Conservation (phyloP, 2,329 filamentous ascomycete species). For the Grosmannia huntii region DNA sequence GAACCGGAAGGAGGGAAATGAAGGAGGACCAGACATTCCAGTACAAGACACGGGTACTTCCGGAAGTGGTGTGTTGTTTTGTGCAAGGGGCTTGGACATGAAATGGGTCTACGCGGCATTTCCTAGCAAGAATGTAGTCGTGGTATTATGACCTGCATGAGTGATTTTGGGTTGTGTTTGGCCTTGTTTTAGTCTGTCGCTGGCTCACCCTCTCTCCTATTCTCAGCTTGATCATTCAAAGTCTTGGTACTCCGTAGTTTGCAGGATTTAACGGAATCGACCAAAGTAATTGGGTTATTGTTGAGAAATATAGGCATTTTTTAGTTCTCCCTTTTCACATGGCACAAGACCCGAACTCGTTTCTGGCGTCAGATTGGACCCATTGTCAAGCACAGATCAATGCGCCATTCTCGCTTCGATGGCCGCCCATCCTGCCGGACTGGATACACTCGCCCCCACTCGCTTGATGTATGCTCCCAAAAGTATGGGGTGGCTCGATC, state of each 20-base stretch:
- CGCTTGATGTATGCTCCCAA: too few species aligned
- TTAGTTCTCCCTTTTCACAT: neutral
- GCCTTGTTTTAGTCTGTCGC: too few species aligned
- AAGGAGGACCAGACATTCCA: neutral
- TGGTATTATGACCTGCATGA: neutral
- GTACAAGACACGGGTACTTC: neutral
- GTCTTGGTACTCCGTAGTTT: neutral
- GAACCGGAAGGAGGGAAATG: neutral
- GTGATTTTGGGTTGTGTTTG: too few species aligned
- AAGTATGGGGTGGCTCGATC: neutral
- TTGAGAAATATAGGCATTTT: neutral
- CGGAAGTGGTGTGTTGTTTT: neutral
- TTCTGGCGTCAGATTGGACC: neutral
- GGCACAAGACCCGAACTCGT: too few species aligned
- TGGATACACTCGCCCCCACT: neutral
- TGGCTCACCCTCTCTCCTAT: too few species aligned
- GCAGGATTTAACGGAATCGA: neutral
- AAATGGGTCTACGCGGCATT: neutral
- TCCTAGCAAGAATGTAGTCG: neutral
- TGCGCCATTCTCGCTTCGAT: neutral
- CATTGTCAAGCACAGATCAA: neutral
- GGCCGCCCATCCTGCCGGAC: neutral
- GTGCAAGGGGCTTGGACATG: neutral
- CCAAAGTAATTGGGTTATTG: neutral
- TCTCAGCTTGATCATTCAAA: too few species aligned